A percentile compares a stretch with the other conserved stretches of the same genome.
Conservation (phyloP, 1,284 basidiomycete genomes). For the Somion occarium region DNA sequence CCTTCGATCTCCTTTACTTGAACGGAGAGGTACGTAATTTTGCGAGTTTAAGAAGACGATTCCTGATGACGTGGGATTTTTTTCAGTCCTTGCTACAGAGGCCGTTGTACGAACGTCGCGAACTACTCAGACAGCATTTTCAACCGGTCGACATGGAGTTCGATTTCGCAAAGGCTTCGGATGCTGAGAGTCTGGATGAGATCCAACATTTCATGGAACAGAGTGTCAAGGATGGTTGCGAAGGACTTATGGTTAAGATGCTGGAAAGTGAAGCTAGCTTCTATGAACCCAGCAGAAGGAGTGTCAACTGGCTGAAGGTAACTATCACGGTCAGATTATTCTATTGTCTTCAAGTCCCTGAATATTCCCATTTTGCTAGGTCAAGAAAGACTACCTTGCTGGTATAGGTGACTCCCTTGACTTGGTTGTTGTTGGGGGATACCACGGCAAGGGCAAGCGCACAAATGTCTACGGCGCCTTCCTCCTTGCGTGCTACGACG, state of each 20-base stretch:
- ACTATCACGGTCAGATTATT: too few species aligned
- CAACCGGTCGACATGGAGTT: constrained; percentile 86
- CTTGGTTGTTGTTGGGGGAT: constrained; percentile 94
- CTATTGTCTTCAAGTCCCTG: too few species aligned
- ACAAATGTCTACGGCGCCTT: constrained; percentile 96
- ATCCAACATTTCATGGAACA: constrained; percentile 95
- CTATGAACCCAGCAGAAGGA: constrained; percentile 93
- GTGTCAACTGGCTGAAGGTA: constrained; percentile 98
- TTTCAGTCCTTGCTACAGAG: constrained; percentile 62
- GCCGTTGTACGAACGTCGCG: constrained; percentile 70
- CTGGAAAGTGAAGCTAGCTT: constrained; percentile 85
- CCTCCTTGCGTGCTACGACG: constrained; percentile 91
- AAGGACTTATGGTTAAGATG: constrained; percentile 99
- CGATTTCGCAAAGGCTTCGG: constrained; percentile 87
- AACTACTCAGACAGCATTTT: constrained; percentile 79
- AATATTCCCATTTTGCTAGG: constrained; percentile 45
- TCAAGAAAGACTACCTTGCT: constrained; percentile 97
- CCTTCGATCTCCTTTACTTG: constrained; percentile 91
- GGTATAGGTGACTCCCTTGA: constrained; percentile 98
- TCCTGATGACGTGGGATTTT: background rate
- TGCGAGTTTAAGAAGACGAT: background rate
- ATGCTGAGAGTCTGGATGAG: constrained; percentile 88
- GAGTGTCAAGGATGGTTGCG: constrained; percentile 96
- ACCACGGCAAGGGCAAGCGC: constrained; percentile 97
- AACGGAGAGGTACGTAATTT: constrained; percentile 77